phyloP scores from a whole-genome alignment of 805 yeast genomes.

The Candida rishiriensis region DNA sequence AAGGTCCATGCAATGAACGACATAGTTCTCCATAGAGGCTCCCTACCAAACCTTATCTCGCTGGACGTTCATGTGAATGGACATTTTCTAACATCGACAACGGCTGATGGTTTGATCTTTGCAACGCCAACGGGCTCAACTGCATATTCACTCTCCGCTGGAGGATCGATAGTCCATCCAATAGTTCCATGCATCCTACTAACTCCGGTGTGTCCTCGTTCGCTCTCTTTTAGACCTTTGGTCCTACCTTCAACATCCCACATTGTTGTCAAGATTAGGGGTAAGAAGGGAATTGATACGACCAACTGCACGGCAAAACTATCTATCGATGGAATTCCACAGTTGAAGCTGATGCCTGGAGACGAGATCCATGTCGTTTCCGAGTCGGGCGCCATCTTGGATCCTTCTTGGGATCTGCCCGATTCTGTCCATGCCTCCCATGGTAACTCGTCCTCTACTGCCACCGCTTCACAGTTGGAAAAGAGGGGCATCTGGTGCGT shows the following conservation, averaged over 20 bases:
- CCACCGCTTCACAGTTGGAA: not conserved
- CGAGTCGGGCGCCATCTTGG: constrained; percentile 58
- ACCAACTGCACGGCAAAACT: constrained; percentile 44
- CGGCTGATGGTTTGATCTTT: constrained; percentile 84
- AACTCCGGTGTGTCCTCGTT: constrained; percentile 90
- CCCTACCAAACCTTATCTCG: constrained; percentile 77
- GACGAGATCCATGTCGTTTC: constrained; percentile 74
- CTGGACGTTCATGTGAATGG: constrained; percentile 84
- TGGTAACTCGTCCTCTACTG: constrained; percentile 1
- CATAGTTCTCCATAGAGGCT: constrained; percentile 81
- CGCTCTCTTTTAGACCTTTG: constrained; percentile 85
- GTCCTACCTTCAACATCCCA: constrained; percentile 76
- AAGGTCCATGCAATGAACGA: constrained; percentile 88
- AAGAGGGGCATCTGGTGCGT: constrained; percentile 81
- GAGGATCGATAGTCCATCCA: constrained; percentile 93
- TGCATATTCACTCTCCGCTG: constrained; percentile 83
- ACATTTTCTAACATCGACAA: constrained; percentile 79
- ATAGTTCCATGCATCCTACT: constrained; percentile 74
- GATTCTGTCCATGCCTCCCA: no score
- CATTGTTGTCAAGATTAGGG: constrained; percentile 56
- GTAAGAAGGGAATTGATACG: constrained; percentile 30
- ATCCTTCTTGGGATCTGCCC: constrained; percentile 49
- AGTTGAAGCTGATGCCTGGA: constrained; percentile 61
- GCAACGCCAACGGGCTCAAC: constrained; percentile 96
- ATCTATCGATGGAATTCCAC: constrained; percentile 81